Evolutionary conservation across 805 yeast species (phyloP), one percentile per base, ranked within the genome.

Genomic region (Kazachstania viticola): DNA sequence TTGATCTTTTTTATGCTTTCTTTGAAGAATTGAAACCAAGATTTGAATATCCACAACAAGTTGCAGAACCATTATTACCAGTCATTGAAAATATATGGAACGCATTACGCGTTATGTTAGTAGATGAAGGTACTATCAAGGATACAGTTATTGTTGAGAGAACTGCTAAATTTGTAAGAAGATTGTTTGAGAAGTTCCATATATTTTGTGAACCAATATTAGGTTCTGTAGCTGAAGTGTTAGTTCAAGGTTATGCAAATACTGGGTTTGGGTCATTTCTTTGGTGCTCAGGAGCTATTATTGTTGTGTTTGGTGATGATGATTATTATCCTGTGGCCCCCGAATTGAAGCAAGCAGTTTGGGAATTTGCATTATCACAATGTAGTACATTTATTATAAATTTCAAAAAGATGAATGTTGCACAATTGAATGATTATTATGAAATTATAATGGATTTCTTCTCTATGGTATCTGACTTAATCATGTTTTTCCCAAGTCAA

Each of bases 381-480:
- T 62, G 76, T 37, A 48, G 59, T 7, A 60, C 69, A n/a, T 77
- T 80, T 44, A 69, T 78, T 37, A 51, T 60, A 14, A 60, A 64
- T 17, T 60, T 70, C 40, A 37, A 45, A 25, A 36, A 42, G 35
- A 24, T 51, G 32, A 43, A 45, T 17, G 35, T 31, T 5, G 24
- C 26, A 5, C 38, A 34, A 13, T 24, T 56, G 13, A 49, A 51
- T 25, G 40, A 47, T 17, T 38, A 47, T 26, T 48, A 49, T 32
- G 94, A 84, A 52, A 65, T 81, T 19, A 64, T 85, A 29, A 95
- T 88, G 57, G 95, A 87, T 60, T 87, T 77, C 51, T 82, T 77
- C 66, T 64, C 87, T 39, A 76, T 83, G 79, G 65, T 78, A 59
- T 64, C 69, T 39, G 94, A 84, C 49, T 61, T 83, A 31, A 56